Percentiles rank a stretch among this genome's conserved stretches.
Conservation (phyloP, 768 basidiomycete genomes). For the Tulasnella sp. region DNA sequence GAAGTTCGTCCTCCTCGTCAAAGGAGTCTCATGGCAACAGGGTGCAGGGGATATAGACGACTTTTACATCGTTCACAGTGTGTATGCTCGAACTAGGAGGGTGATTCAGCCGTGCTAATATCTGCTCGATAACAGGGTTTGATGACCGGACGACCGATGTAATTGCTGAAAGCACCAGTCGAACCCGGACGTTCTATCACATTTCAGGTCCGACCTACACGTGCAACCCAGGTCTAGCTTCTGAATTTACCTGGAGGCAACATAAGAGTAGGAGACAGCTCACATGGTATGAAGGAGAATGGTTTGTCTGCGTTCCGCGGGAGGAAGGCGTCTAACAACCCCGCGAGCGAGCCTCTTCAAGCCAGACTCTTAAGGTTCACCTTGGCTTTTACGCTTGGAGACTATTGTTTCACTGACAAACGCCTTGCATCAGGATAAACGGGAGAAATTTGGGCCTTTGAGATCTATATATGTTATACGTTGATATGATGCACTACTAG, state of each 20-base stretch:
- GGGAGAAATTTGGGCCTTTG: too few relatives aligned
- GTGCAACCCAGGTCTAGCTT: not conserved
- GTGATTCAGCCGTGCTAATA: not conserved
- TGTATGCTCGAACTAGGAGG: not conserved
- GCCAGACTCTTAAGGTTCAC: too few relatives aligned
- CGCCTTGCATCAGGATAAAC: too few relatives aligned
- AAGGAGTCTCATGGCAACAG: not conserved
- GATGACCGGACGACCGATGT: not conserved
- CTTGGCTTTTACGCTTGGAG: too few relatives aligned
- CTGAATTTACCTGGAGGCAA: not conserved
- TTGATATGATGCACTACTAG: too few relatives aligned
- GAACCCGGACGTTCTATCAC: not conserved
- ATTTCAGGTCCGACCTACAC: not conserved
- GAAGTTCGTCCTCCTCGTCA: not conserved
- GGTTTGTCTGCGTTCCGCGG: not conserved
- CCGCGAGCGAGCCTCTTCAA: too few relatives aligned
- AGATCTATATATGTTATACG: too few relatives aligned
- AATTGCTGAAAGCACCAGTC: not conserved
- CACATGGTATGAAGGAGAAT: not conserved
- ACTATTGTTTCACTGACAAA: too few relatives aligned
- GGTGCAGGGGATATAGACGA: not conserved
- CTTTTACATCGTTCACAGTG: not conserved
- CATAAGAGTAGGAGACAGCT: slow-evolving; percentile 8
- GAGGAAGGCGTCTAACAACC: too few relatives aligned
- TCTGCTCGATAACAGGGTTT: not conserved